phyloP scores from a whole-genome alignment of 257 asterid genomes.

The Solanum tacnaense region DNA sequence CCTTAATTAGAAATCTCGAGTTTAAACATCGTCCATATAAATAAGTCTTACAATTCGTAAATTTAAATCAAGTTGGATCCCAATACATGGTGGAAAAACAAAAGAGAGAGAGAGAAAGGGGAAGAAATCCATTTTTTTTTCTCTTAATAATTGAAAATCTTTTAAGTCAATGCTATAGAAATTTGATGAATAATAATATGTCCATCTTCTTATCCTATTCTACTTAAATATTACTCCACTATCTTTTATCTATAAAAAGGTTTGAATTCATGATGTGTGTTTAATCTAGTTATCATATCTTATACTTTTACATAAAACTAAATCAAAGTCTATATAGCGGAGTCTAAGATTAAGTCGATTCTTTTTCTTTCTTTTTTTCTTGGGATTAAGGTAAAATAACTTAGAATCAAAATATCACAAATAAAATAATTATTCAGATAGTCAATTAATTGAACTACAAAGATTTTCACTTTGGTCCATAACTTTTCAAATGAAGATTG shows the following conservation, averaged over 20 bases:
- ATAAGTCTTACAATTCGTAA: rapidly evolving
- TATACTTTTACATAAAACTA: background rate
- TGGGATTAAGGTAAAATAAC: too few species aligned
- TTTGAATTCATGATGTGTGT: background rate
- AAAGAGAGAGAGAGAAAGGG: background rate
- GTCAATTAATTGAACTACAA: too few species aligned
- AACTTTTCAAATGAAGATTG: background rate
- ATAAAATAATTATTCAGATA: too few species aligned
- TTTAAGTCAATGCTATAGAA: background rate
- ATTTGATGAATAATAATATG: background rate
- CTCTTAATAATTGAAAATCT: background rate
- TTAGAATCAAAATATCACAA: background rate
- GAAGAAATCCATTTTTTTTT: background rate
- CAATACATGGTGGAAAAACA: background rate
- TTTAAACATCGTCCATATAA: background rate
- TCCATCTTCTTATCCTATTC: background rate
- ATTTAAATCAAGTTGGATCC: background rate
- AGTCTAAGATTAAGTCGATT: background rate
- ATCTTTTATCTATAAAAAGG: background rate
- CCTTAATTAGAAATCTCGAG: background rate
- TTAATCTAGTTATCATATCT: too few species aligned
- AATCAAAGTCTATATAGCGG: background rate
- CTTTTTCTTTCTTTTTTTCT: background rate
- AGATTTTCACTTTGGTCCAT: background rate
- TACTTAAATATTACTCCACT: background rate